Evolutionary conservation across 2,329 filamentous ascomycete genomes (phyloP).

Genomic region (Aspergillus eucalypticola): DNA sequence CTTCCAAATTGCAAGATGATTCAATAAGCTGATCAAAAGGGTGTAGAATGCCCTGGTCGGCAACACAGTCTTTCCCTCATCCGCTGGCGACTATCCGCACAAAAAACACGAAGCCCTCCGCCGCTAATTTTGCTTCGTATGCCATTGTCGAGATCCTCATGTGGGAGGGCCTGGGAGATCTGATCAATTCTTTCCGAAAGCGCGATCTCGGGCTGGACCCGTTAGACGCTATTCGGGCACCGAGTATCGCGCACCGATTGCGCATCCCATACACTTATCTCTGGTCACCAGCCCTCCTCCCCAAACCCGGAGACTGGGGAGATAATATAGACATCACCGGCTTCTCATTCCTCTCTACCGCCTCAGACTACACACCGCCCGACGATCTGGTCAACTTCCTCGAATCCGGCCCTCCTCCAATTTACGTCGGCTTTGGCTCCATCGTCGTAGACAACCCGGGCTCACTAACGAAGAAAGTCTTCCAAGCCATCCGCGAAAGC

Average conservation of each 20-base stretch:
- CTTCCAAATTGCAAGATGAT: not conserved
- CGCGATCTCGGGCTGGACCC: conserved; percentile 73
- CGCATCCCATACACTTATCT: conserved; percentile 86
- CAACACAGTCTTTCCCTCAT: conserved; percentile 82
- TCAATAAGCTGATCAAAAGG: not conserved
- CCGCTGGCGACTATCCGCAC: conserved; percentile 80
- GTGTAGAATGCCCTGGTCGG: conserved; percentile 78
- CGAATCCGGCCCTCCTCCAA: conserved; percentile 66
- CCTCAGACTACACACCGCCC: conserved; percentile 65
- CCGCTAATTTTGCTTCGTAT: conserved; percentile 82
- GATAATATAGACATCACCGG: conserved; percentile 71
- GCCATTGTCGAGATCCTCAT: conserved; percentile 86
- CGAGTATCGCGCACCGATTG: conserved; percentile 73
- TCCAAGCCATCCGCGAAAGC: conserved; percentile 66
- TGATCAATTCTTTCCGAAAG: conserved; percentile 84
- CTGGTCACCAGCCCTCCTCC: conserved; percentile 81
- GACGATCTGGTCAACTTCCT: conserved; percentile 68
- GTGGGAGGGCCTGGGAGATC: conserved; percentile 87
- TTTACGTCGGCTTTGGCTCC: conserved; percentile 82
- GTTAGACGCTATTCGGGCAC: conserved; percentile 78
- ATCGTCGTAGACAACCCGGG: conserved; percentile 79
- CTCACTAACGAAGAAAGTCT: conserved; percentile 68
- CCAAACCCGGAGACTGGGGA: conserved; percentile 76
- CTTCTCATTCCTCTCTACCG: conserved; percentile 72
- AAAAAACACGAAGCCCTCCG: conserved; percentile 71